Evolutionary conservation across 1,139 yeast genomes (phyloP).

Genomic region (Wickerhamomyces sp.): DNA sequence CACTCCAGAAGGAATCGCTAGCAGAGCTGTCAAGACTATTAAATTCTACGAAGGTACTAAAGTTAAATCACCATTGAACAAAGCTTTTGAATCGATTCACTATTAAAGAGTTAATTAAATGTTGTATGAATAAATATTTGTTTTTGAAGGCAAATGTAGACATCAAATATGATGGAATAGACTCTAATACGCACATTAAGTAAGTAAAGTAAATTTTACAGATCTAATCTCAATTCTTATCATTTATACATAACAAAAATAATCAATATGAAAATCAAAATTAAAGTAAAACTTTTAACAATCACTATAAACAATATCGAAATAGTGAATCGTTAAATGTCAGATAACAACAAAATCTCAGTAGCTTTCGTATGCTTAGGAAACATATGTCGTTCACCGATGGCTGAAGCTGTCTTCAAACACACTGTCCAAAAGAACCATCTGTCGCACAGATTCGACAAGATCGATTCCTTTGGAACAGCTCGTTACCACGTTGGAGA

Average conservation of each 20-base stretch:
- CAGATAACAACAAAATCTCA: conserved; percentile 32
- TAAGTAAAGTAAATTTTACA: no score
- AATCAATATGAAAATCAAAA: no score
- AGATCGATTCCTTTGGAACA: conserved; percentile 86
- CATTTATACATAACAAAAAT: no score
- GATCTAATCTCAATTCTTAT: no score
- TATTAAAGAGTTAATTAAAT: no score
- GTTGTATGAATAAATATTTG: no score
- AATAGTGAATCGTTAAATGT: neutral
- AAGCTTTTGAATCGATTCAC: conserved; percentile 49
- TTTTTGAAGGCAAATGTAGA: no score
- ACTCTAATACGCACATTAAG: no score
- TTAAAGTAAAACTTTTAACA: neutral
- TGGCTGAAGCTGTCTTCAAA: conserved; percentile 93
- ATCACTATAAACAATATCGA: neutral
- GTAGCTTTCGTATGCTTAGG: conserved; percentile 93
- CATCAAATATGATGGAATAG: no score
- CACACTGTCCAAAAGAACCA: conserved; percentile 54
- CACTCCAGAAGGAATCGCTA: conserved; percentile 90
- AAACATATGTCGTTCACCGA: conserved; percentile 93
- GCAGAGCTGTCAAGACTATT: conserved; percentile 77
- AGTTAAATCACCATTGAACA: conserved; percentile 71
- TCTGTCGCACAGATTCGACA: conserved; percentile 35
- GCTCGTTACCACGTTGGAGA: conserved; percentile 83
- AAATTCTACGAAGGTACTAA: conserved; percentile 78